A percentile compares a stretch with the other conserved stretches of the same genome.
These are phyloP conservation scores for Hanseniaspora sp. DNA, from an alignment of 1,139 yeast genomes.

Conservation along the genomic window DNA sequence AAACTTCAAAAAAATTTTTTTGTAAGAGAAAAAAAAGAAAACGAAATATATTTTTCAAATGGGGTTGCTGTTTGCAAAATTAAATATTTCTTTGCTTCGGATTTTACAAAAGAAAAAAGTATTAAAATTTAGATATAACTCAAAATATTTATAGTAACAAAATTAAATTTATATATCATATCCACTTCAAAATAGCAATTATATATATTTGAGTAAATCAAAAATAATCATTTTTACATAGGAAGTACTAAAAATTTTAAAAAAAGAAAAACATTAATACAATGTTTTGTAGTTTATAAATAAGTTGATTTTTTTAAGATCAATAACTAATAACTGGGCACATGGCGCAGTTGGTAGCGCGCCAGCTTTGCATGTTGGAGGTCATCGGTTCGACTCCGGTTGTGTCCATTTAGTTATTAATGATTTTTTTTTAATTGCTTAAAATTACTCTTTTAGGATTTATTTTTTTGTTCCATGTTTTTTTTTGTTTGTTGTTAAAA, in stretches of 20 bases:
- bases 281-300: not conserved
- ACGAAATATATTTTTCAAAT: not conserved
- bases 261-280: no score
- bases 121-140: no score
- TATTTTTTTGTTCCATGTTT: no score
- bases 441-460: not conserved
- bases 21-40: not conserved
- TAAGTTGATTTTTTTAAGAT: not conserved
- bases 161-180: no score
- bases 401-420: conserved; percentile 22
- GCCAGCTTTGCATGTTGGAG: conserved; percentile 30
- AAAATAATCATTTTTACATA: no score
- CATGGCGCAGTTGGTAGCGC: conserved; percentile 32
- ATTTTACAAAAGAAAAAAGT: no score
- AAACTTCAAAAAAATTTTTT: not conserved
- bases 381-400: conserved; percentile 31
- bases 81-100: not conserved
- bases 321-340: conserved; percentile 21
- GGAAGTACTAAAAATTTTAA: no score
- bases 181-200: no score
- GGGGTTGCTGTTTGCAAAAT: not conserved
- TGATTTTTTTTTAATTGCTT: conserved; percentile 14
- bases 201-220: no score
- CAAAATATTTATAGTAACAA: no score
- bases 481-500: no score